Evolutionary conservation across 805 yeast species (phyloP).

Genomic region (Candida mattraensis): DNA sequence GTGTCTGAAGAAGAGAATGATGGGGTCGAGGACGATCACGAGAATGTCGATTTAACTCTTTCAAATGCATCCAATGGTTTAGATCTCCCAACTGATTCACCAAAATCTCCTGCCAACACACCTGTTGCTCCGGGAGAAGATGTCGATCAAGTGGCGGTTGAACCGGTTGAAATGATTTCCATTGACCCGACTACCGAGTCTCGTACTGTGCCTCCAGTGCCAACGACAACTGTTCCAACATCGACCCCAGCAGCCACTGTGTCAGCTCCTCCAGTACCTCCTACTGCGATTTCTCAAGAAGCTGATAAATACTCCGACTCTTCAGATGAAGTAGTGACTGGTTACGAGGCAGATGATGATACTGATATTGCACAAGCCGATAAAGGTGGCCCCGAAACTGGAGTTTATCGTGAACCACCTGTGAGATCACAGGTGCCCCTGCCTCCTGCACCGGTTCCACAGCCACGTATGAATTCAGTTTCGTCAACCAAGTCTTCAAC

Average conservation of each 20-base stretch:
- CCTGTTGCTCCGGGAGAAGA: slow-evolving; percentile 8
- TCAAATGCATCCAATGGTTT: neutral
- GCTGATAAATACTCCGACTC: too few species aligned
- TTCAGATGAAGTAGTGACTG: slow-evolving; percentile 40
- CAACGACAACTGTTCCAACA: neutral
- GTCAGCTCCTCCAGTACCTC: slow-evolving; percentile 3
- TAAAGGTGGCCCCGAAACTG: slow-evolving; percentile 1
- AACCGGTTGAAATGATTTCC: too few species aligned
- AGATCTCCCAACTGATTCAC: neutral
- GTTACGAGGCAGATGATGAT: slow-evolving; percentile 73
- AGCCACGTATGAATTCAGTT: slow-evolving; percentile 8
- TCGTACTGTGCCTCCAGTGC: neutral
- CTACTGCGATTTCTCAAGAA: slow-evolving; percentile 8
- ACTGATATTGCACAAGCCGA: slow-evolving; percentile 29
- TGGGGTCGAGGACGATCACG: slow-evolving; percentile 7
- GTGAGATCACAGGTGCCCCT: too few species aligned
- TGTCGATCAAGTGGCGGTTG: slow-evolving; percentile 17
- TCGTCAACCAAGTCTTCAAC: slow-evolving; percentile 22
- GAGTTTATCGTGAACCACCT: slow-evolving; percentile 6
- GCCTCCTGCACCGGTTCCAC: slow-evolving; percentile 14
- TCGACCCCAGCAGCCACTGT: neutral
- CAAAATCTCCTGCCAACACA: slow-evolving; percentile 6
- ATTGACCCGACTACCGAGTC: neutral
- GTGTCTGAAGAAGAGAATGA: slow-evolving; percentile 6
- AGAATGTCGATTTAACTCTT: slow-evolving; percentile 5